phyloP scores from a whole-genome alignment of 345 rosid genomes.

The Salix dunnii region DNA sequence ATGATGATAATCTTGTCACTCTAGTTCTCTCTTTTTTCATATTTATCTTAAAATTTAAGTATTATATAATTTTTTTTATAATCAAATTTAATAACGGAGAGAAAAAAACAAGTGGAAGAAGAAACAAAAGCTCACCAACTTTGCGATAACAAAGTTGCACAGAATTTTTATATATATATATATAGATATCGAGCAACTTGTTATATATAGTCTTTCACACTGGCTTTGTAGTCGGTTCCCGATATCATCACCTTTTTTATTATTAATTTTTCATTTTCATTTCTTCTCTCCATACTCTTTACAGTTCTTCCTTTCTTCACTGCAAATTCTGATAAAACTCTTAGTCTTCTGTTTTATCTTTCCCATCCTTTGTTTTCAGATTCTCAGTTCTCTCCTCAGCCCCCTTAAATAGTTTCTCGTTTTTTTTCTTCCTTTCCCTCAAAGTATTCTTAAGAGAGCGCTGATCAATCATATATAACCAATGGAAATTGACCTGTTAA shows the following conservation, averaged over 20 bases:
- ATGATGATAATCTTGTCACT: no score
- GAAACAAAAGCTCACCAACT: constrained; percentile 24
- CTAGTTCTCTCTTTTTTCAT: no score
- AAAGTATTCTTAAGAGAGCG: not conserved
- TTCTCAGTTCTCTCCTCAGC: constrained; percentile 7
- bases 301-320: constrained; percentile 20
- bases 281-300: constrained; percentile 15
- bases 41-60: no score
- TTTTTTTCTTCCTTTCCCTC: not conserved
- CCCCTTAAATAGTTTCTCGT: constrained; percentile 7
- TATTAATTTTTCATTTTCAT: not conserved
- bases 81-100: not conserved
- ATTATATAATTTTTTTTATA: no score
- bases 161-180: not conserved
- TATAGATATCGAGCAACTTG: constrained; percentile 16
- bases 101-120: not conserved
- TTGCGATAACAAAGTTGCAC: constrained; percentile 11
- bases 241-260: constrained; percentile 19
- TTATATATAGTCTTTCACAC: constrained; percentile 16
- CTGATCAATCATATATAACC: not conserved
- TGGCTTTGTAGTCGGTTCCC: constrained; percentile 32
- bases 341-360: constrained; percentile 31
- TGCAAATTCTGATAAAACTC: constrained; percentile 47
- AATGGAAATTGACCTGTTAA: constrained; percentile 45
- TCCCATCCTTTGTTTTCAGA: constrained; percentile 37